Conservation (phyloP, 140 eudicot species). For the Cichorium intybus region DNA sequence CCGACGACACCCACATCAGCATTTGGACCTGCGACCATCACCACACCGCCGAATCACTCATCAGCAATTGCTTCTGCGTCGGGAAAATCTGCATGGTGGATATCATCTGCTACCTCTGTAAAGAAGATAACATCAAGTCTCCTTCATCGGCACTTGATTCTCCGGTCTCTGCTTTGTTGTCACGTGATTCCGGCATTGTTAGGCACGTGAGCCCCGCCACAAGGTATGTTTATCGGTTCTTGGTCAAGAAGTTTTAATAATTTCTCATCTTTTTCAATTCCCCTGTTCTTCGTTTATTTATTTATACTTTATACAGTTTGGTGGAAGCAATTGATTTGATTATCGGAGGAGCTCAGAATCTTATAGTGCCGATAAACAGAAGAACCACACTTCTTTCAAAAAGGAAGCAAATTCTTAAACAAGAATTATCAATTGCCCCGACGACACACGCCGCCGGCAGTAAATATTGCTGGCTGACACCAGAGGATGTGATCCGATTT, state of each 20-base stretch:
- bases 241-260: neutral
- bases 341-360: conserved; percentile 72
- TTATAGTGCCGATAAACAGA: conserved; percentile 68
- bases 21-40: conserved; percentile 65
- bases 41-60: conserved; percentile 3
- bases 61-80: conserved; percentile 46
- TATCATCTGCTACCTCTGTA: conserved; percentile 61
- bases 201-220: conserved; percentile 72
- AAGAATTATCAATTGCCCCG: conserved; percentile 26
- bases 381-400: conserved; percentile 23
- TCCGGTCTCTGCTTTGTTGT: conserved; percentile 59
- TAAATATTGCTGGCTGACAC: conserved; percentile 88
- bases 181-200: conserved; percentile 29
- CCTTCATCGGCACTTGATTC: conserved; percentile 57
- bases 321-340: conserved; percentile 73
- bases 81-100: conserved; percentile 88
- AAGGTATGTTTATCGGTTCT: conserved; percentile 36
- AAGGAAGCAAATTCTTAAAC: conserved; percentile 28
- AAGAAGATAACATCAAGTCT: conserved; percentile 43
- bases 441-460: conserved; percentile 48
- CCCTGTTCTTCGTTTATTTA: neutral
- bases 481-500: conserved; percentile 71
- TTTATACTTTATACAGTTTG: conserved; percentile 44
- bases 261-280: neutral
- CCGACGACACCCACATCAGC: conserved; percentile 56